Evolutionary conservation across 202 grass and related monocot species (phyloP).

Genomic region (Eragrostis tef): DNA sequence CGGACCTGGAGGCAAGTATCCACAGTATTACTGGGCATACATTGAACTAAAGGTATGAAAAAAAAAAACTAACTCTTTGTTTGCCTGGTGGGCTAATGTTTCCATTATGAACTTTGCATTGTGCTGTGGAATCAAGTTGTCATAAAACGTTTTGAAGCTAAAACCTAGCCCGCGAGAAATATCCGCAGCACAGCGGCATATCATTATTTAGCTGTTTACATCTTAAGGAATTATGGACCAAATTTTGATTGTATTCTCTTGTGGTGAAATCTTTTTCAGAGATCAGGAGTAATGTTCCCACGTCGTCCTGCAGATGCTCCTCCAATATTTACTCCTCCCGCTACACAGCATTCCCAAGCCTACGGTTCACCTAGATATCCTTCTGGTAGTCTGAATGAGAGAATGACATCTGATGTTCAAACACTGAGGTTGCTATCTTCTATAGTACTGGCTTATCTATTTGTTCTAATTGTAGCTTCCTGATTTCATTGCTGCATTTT

Average conservation of each 20-base stretch:
- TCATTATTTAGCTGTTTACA: neutral
- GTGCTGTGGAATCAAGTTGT: neutral
- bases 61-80: neutral
- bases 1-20: constrained; percentile 84
- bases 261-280: constrained; percentile 50
- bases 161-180: neutral
- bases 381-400: constrained; percentile 59
- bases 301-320: constrained; percentile 60
- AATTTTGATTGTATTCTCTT: constrained; percentile 11
- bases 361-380: constrained; percentile 62
- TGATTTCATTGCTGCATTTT: constrained; percentile 25
- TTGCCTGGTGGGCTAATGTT: neutral
- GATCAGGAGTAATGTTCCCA: constrained; percentile 83
- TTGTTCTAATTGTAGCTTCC: constrained; percentile 1
- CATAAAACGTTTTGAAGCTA: constrained; percentile 16
- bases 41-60: constrained; percentile 82
- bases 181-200: constrained; percentile 2
- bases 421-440: constrained; percentile 66
- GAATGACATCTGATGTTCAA: constrained; percentile 57
- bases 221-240: constrained; percentile 1
- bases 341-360: constrained; percentile 47
- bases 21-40: constrained; percentile 92
- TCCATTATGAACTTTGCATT: neutral
- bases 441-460: neutral
- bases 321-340: constrained; percentile 82